These are phyloP conservation scores for Sclerospora graminicola DNA, from an alignment of 352 stramenopile species.

Conservation along the genomic window DNA sequence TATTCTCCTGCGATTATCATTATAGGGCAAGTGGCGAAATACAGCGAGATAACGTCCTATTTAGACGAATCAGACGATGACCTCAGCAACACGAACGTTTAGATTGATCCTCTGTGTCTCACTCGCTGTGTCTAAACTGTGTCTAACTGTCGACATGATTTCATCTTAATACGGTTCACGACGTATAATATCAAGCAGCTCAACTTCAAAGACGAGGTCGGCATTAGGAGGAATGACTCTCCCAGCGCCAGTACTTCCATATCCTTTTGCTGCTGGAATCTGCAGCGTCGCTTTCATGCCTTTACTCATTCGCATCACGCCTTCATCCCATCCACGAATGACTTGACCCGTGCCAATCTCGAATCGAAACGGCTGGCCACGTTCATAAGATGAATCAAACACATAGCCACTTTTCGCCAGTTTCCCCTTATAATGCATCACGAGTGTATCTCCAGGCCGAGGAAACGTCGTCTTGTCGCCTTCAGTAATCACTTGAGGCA, in stretches of 20 bases:
- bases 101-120: too few species aligned
- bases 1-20: slow-evolving; percentile 71
- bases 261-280: slow-evolving; percentile 90
- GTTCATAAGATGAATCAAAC: slow-evolving; percentile 72
- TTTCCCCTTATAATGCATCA: slow-evolving; percentile 81
- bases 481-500: slow-evolving; percentile 55
- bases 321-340: slow-evolving; percentile 93
- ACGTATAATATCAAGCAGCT: slow-evolving; percentile 79
- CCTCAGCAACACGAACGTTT: slow-evolving; percentile 13
- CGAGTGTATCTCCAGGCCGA: slow-evolving; percentile 54
- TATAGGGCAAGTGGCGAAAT: slow-evolving; percentile 48
- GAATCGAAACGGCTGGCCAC: slow-evolving; percentile 73
- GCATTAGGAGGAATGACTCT: slow-evolving; percentile 87
- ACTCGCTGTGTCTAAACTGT: too few species aligned
- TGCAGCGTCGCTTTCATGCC: slow-evolving; percentile 88
- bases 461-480: slow-evolving; percentile 63
- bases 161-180: too few species aligned
- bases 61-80: slow-evolving; percentile 34
- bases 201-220: slow-evolving; percentile 90
- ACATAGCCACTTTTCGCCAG: slow-evolving; percentile 47
- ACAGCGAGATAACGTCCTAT: too few species aligned
- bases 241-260: slow-evolving; percentile 78
- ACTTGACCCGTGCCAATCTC: slow-evolving; percentile 79
- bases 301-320: slow-evolving; percentile 92
- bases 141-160: too few species aligned